A percentile compares a stretch with the other conserved stretches of the same genome.
phyloP scores from a whole-genome alignment of 306 rosid genomes.

The Pachyrhizus erosus region DNA sequence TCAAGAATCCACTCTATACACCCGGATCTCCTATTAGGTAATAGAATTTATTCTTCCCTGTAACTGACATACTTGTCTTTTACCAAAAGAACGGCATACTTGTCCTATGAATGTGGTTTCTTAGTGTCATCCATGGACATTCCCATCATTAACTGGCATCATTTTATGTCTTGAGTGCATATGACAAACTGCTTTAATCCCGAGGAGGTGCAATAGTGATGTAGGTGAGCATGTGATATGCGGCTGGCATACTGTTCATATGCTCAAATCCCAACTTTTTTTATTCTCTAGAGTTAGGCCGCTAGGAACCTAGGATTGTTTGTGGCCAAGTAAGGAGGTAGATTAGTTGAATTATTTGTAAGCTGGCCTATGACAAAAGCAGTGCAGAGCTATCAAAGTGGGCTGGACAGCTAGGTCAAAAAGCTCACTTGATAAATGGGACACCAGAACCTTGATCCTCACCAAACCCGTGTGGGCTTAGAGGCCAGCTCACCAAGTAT shows the following conservation, averaged over 20 bases:
- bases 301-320: background rate
- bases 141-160: conserved; percentile 1
- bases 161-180: conserved; percentile 10
- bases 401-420: background rate
- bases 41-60: background rate
- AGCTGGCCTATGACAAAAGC: background rate
- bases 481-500: background rate
- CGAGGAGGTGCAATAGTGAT: background rate
- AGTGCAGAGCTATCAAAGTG: background rate
- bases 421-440: background rate
- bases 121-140: background rate
- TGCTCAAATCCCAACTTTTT: background rate
- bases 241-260: conserved; percentile 6
- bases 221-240: conserved; percentile 20
- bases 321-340: background rate
- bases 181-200: background rate
- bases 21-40: conserved; percentile 92
- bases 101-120: background rate
- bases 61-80: background rate
- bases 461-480: background rate
- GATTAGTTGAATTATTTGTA: conserved; percentile 5
- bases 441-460: background rate
- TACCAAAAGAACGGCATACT: background rate
- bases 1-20: conserved; percentile 82
- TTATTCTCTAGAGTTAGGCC: background rate